Base-by-base conservation (phyloP, 208 protist species). In the Leishmania braziliensis region DNA sequence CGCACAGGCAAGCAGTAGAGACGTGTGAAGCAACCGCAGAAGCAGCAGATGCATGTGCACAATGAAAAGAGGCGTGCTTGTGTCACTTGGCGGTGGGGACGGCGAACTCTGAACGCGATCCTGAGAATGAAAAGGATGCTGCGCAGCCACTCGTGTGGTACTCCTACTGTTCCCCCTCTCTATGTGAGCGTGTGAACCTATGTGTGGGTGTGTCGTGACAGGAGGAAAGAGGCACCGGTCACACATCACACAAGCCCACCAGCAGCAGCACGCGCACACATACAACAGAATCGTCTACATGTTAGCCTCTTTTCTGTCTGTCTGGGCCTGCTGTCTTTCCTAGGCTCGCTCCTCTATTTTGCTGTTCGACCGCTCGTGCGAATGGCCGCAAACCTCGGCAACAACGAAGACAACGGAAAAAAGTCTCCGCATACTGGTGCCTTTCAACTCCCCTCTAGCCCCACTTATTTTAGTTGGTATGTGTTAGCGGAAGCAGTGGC, bases 1-100 rank as follows among this genome's bases (percentile, higher is more conserved):
- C 89, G 88, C 36, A 46, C 86, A 62, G 74, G 78, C 33, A 86
- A 79, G 74, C 62, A 68, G 43, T 86, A 86, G 43, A 62, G 18
- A 9, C 63, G 26, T 12, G 68, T 20, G 62, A 33, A 70, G 70
- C 65, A 39, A 16, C 53, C 66, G 39, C 65, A 86, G 82, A 50
- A 80, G 5, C 4, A 81, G 77, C 56, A 56, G 75, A 75, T 75
- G 69, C 48, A 20, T 73, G 62, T 36, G 29, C 36, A 56, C 39
- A 53, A 72, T 18, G 48, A 75, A 75, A 79, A 43, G 43, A 62
- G 63, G 53, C 16, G 29, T 68, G 2, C 12, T 58, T 58, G 18
- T n/a, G 43, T 6, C 43, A 46, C 46, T 76, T 51, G 23, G 75
- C 12, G 10, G 33, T 29, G 43, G 16, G 10, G 10, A 10, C 10